These are phyloP conservation scores for Cyclotella atomus DNA, from an alignment of 108 stramenopile species.

Conservation along the genomic window DNA sequence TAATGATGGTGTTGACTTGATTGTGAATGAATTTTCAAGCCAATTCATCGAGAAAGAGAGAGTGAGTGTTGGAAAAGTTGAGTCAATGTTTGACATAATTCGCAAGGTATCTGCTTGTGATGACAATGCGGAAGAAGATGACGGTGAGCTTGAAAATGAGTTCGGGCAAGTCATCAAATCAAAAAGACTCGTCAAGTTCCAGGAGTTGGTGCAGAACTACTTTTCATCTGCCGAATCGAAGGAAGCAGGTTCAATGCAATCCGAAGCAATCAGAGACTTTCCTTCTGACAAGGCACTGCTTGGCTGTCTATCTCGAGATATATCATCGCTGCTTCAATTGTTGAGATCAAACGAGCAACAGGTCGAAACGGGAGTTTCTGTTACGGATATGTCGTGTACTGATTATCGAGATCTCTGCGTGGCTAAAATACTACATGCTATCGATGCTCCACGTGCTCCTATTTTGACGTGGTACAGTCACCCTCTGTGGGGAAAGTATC, in stretches of 20 bases:
- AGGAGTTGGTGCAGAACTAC: conserved; percentile 60
- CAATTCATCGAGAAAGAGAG: conserved; percentile 56
- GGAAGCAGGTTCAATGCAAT: background rate
- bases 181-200: conserved; percentile 60
- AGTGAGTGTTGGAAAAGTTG: conserved; percentile 65
- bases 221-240: conserved; percentile 35
- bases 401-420: conserved; percentile 76
- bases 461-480: conserved; percentile 53
- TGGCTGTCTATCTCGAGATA: conserved; percentile 47
- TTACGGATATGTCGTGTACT: conserved; percentile 32
- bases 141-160: conserved; percentile 12
- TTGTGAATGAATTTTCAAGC: conserved; percentile 41
- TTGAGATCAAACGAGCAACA: conserved; percentile 36
- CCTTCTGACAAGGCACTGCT: conserved; percentile 23
- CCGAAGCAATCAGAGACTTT: conserved; percentile 38
- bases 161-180: conserved; percentile 45
- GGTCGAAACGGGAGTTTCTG: conserved; percentile 5
- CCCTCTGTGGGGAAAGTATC: conserved; percentile 77
- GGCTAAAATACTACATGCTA: conserved; percentile 83
- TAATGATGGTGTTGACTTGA: conserved; percentile 9
- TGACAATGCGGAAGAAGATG: conserved; percentile 18
- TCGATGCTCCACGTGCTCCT: conserved; percentile 66
- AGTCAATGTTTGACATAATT: conserved; percentile 70
- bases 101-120: conserved; percentile 44
- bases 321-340: conserved; percentile 40